Conservation (phyloP, 805 yeast species). For the Starmerella tilneyi region DNA sequence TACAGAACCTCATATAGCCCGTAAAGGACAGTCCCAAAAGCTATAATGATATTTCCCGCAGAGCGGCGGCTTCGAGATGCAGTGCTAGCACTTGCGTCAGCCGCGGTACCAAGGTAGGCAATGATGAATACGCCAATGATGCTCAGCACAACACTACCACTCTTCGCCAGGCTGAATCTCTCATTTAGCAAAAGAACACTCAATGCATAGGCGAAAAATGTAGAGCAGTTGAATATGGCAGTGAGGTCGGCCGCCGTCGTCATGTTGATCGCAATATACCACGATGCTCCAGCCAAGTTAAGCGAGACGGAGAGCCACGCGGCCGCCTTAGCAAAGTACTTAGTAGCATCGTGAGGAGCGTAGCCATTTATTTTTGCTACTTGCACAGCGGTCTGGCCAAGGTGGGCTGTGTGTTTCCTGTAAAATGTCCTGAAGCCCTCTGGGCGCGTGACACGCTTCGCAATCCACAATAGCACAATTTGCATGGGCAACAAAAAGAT, state of each 20-base stretch:
- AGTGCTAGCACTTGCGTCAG: slow-evolving; percentile 23
- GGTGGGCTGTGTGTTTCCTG: slow-evolving; percentile 18
- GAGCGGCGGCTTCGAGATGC: slow-evolving; percentile 46
- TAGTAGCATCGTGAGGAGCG: slow-evolving; percentile 8
- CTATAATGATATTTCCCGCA: slow-evolving; percentile 60
- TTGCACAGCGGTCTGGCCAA: slow-evolving; percentile 18
- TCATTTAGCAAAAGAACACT: slow-evolving; percentile 68
- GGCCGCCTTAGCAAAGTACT: slow-evolving; percentile 38
- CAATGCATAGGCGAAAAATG: slow-evolving; percentile 77
- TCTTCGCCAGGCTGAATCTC: slow-evolving; percentile 50
- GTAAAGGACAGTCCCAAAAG: slow-evolving; percentile 63
- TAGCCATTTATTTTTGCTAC: slow-evolving; percentile 17
- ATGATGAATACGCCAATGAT: slow-evolving; percentile 66
- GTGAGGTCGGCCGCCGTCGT: slow-evolving; percentile 80
- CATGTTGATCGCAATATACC: slow-evolving; percentile 76
- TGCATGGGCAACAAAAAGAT: slow-evolving; percentile 63
- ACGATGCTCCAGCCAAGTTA: slow-evolving; percentile 67
- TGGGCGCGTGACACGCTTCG: slow-evolving; percentile 4
- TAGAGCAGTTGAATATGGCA: slow-evolving; percentile 83
- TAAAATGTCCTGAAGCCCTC: slow-evolving; percentile 14
- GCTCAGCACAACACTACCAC: slow-evolving; percentile 59
- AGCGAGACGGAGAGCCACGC: slow-evolving; percentile 45
- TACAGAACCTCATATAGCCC: slow-evolving; percentile 79
- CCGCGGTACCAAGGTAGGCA: slow-evolving; percentile 41
- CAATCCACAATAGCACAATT: slow-evolving; percentile 38